Evolutionary conservation across 371 early-diverging fungal genomes (phyloP).

Genomic region (Syncephalis fuscata): DNA sequence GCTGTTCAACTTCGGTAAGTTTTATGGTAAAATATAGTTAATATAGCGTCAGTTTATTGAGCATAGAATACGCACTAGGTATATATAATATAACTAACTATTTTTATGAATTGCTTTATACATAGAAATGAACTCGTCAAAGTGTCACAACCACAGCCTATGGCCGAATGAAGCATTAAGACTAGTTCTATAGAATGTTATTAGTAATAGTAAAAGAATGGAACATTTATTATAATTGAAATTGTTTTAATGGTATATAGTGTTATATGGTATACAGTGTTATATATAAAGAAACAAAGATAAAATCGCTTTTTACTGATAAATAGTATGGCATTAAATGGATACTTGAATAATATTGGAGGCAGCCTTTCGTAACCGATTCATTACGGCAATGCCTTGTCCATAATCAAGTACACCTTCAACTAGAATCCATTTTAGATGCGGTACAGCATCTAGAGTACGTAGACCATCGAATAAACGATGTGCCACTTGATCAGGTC

Average conservation of each 20-base stretch:
- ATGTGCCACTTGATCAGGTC: slow-evolving; percentile 50
- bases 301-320: no score
- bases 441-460: slow-evolving; percentile 48
- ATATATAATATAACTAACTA: not conserved
- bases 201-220: no score
- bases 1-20: slow-evolving; percentile 62
- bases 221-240: no score
- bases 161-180: not conserved
- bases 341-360: slow-evolving; percentile 18
- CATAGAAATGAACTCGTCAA: slow-evolving; percentile 4
- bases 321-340: no score
- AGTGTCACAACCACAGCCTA: slow-evolving; percentile 5
- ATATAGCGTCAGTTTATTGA: not conserved
- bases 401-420: slow-evolving; percentile 64
- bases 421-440: slow-evolving; percentile 68
- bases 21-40: no score
- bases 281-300: no score
- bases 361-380: slow-evolving; percentile 90
- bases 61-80: no score
- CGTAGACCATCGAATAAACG: slow-evolving; percentile 75
- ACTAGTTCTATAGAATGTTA: no score
- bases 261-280: no score
- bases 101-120: not conserved
- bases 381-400: slow-evolving; percentile 97
- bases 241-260: no score